phyloP scores from a whole-genome alignment of 805 yeast genomes.

The Candida peoriensis region DNA sequence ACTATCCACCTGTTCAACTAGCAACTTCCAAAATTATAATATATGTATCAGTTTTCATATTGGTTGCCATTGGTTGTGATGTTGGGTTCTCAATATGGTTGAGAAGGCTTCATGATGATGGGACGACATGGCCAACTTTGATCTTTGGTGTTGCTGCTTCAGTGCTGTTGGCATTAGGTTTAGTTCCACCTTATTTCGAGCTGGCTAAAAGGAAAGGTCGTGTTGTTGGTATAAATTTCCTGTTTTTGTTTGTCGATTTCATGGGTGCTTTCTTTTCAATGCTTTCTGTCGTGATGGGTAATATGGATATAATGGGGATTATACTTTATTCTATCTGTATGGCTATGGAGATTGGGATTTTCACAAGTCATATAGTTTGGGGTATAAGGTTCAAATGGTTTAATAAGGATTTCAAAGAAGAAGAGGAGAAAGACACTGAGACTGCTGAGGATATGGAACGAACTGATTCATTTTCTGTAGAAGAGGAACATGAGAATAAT shows the following conservation, averaged over 20 bases:
- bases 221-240: conserved; percentile 85
- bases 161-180: conserved; percentile 67
- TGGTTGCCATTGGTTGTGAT: conserved; percentile 52
- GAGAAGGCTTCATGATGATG: conserved; percentile 48
- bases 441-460: conserved; percentile 2
- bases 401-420: conserved; percentile 11
- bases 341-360: conserved; percentile 65
- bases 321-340: conserved; percentile 63
- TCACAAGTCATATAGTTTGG: conserved; percentile 62
- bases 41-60: conserved; percentile 33
- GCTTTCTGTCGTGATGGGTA: conserved; percentile 52
- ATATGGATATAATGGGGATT: conserved; percentile 66
- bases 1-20: conserved; percentile 67
- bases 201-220: conserved; percentile 73
- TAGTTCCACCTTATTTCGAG: conserved; percentile 88
- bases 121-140: conserved; percentile 68
- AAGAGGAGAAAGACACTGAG: conserved; percentile 7
- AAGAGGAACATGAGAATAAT: background rate
- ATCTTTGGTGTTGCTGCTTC: conserved; percentile 82
- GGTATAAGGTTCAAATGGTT: conserved; percentile 32
- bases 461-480: background rate
- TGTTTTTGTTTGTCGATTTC: conserved; percentile 71
- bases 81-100: conserved; percentile 70
- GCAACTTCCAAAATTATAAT: conserved; percentile 33
- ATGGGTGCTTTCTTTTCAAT: conserved; percentile 80